A percentile compares a stretch with the other conserved stretches of the same genome.
Conservation (phyloP, 768 basidiomycete genomes). For the Lactarius evosmus region DNA sequence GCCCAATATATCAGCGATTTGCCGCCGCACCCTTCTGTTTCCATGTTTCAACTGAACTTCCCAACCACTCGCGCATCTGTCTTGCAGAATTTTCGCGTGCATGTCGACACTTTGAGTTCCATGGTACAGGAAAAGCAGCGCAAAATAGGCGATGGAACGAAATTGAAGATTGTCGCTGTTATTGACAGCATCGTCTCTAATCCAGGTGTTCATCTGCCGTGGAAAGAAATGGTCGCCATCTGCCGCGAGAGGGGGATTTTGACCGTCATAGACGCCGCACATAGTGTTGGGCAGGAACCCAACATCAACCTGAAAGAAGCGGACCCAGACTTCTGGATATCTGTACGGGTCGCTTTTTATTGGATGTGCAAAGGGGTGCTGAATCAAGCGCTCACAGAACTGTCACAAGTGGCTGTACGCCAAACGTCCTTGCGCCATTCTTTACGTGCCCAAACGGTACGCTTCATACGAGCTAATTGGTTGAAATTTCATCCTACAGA, state of each 20-base stretch:
- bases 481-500: neutral
- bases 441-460: slow-evolving; percentile 70
- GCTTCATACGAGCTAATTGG: slow-evolving; percentile 17
- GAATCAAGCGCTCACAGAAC: slow-evolving; percentile 45
- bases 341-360: slow-evolving; percentile 43
- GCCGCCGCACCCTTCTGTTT: slow-evolving; percentile 49
- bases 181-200: slow-evolving; percentile 64
- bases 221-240: slow-evolving; percentile 65
- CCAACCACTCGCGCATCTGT: slow-evolving; percentile 57
- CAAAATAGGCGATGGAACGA: slow-evolving; percentile 26
- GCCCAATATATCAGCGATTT: slow-evolving; percentile 54
- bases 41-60: slow-evolving; percentile 50
- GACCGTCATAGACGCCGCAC: slow-evolving; percentile 77
- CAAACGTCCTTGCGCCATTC: slow-evolving; percentile 61
- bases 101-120: slow-evolving; percentile 36
- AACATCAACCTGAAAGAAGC: slow-evolving; percentile 53
- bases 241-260: slow-evolving; percentile 60
- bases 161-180: slow-evolving; percentile 57
- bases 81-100: slow-evolving; percentile 45
- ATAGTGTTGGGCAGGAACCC: slow-evolving; percentile 70
- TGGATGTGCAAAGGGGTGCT: neutral
- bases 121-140: slow-evolving; percentile 20
- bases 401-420: slow-evolving; percentile 84
- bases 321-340: slow-evolving; percentile 75
- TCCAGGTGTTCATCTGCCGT: slow-evolving; percentile 64